Percentiles rank a stretch among this genome's conserved stretches.
phyloP scores from a whole-genome alignment of 768 basidiomycete species.

The Rubroboletus satanas region DNA sequence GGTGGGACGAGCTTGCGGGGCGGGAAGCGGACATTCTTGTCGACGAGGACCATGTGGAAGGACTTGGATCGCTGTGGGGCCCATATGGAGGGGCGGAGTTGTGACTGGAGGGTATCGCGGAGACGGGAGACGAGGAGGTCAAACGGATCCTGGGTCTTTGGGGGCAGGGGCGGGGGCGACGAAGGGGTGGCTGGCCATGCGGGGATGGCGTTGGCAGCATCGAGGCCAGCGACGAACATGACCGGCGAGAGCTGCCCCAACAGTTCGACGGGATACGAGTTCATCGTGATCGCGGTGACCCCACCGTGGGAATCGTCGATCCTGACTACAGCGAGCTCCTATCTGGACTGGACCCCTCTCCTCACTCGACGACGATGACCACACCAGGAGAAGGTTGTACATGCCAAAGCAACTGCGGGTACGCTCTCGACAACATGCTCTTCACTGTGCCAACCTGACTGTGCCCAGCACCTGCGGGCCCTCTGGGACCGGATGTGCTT shows the following conservation, averaged over 20 bases:
- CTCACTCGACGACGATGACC: constrained; percentile 16
- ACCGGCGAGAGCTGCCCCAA: constrained; percentile 86
- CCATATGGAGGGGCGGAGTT: constrained; percentile 67
- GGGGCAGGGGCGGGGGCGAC: constrained; percentile 14
- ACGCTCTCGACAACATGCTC: neutral
- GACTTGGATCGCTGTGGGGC: constrained; percentile 65
- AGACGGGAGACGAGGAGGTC: constrained; percentile 54
- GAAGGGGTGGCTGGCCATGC: neutral
- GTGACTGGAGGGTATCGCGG: constrained; percentile 61
- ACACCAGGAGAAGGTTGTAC: constrained; percentile 18
- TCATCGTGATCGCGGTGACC: constrained; percentile 50
- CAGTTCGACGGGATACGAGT: constrained; percentile 88
- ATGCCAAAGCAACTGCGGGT: constrained; percentile 30
- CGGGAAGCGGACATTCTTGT: constrained; percentile 80
- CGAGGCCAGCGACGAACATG: constrained; percentile 90
- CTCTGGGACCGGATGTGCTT: constrained; percentile 29
- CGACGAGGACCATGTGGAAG: constrained; percentile 83
- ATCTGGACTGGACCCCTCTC: neutral
- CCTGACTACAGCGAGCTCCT: neutral
- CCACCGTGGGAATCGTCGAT: neutral
- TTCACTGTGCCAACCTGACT: neutral
- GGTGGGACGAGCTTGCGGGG: constrained; percentile 70
- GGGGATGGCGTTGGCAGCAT: neutral
- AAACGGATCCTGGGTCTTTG: constrained; percentile 57
- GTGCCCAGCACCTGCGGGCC: constrained; percentile 29